Percentiles rank a stretch among this genome's conserved stretches.
These are phyloP conservation scores for Solanum aculeatissimum DNA, from an alignment of 305 asterid species.

Conservation along the genomic window DNA sequence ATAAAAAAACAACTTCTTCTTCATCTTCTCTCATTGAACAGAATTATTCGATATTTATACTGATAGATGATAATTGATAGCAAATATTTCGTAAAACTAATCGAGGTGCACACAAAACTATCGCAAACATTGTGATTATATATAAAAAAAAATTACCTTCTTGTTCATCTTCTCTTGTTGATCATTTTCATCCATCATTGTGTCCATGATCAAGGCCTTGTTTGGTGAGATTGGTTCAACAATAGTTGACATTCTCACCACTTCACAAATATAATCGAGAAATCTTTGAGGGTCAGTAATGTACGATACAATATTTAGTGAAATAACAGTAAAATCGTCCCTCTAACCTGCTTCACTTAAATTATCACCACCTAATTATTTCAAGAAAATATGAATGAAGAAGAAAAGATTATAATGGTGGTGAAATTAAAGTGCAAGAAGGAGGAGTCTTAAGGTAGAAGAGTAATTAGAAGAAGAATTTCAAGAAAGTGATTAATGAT, in stretches of 20 bases:
- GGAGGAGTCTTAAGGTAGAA: background rate
- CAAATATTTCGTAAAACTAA: background rate
- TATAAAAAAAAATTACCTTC: background rate
- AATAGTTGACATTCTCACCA: background rate
- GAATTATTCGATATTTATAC: background rate
- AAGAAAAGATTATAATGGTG: background rate
- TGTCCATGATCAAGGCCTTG: background rate
- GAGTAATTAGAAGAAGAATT: background rate
- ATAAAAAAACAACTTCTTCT: no score
- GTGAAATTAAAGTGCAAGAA: background rate
- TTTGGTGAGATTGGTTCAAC: background rate
- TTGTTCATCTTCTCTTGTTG: background rate
- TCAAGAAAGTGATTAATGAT: background rate
- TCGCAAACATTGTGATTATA: background rate
- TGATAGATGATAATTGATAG: background rate
- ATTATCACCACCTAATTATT: background rate
- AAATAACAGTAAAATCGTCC: background rate
- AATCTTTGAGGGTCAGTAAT: background rate
- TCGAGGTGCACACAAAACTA: background rate
- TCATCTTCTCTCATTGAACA: no score
- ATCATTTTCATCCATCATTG: background rate
- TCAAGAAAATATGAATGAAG: background rate
- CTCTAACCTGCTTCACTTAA: background rate
- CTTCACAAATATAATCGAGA: no score
- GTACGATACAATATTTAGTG: rapidly evolving